A percentile compares a stretch with the other conserved stretches of the same genome.
Conservation (phyloP, 495 filamentous ascomycete species). For the Xylaria flabelliformis region DNA sequence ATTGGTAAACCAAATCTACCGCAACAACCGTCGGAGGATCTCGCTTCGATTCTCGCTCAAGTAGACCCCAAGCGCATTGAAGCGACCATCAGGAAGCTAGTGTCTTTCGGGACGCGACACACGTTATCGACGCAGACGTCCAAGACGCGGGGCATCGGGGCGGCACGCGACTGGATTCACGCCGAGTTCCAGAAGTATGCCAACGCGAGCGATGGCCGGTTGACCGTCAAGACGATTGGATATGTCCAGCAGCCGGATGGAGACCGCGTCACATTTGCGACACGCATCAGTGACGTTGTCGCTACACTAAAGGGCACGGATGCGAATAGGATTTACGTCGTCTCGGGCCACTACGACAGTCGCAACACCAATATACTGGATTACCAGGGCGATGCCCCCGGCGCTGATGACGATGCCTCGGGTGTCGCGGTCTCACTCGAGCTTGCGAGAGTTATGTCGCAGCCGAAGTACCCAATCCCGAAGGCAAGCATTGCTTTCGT, state of each 20-base stretch:
- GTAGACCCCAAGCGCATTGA: slow-evolving; percentile 52
- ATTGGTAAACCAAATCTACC: slow-evolving; percentile 47
- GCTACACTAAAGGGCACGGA: slow-evolving; percentile 56
- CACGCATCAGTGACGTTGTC: slow-evolving; percentile 57
- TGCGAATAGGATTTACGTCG: slow-evolving; percentile 55
- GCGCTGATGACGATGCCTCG: slow-evolving; percentile 60
- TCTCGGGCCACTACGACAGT: slow-evolving; percentile 61
- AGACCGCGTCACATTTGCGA: slow-evolving; percentile 52
- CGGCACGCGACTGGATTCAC: slow-evolving; percentile 60
- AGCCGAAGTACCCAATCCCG: slow-evolving; percentile 40
- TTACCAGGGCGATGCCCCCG: slow-evolving; percentile 57
- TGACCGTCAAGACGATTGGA: slow-evolving; percentile 51
- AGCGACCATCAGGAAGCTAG: slow-evolving; percentile 54
- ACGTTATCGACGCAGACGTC: slow-evolving; percentile 56
- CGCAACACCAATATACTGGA: slow-evolving; percentile 54
- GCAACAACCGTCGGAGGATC: slow-evolving; percentile 53
- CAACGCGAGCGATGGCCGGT: slow-evolving; percentile 44
- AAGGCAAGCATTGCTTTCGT: slow-evolving; percentile 59
- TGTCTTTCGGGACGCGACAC: slow-evolving; percentile 59
- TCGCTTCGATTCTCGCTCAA: slow-evolving; percentile 48
- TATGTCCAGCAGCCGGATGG: slow-evolving; percentile 52
- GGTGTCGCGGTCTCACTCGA: slow-evolving; percentile 52
- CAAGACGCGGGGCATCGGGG: slow-evolving; percentile 56
- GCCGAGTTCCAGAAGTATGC: slow-evolving; percentile 50
- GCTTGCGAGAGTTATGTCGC: slow-evolving; percentile 55